phyloP scores from a whole-genome alignment of 306 rosid species.

The Datisca glomerata region DNA sequence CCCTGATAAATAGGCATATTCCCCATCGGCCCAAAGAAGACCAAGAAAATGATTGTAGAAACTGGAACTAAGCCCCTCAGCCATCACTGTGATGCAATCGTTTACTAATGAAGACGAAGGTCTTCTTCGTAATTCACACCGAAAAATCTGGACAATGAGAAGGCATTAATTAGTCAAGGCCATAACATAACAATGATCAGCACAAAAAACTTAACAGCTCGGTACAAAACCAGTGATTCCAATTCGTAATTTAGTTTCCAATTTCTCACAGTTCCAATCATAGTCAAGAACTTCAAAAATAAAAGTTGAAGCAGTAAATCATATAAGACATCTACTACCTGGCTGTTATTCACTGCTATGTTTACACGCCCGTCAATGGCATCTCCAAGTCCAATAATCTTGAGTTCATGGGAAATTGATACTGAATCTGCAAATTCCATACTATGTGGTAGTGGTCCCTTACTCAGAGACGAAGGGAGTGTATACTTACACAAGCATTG shows the following conservation, averaged over 20 bases:
- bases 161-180: conserved; percentile 4
- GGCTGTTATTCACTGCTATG: conserved; percentile 58
- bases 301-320: conserved; percentile 5
- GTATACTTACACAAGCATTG: conserved; percentile 76
- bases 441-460: conserved; percentile 34
- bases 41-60: conserved; percentile 67
- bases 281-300: background rate
- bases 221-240: background rate
- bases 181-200: conserved; percentile 1
- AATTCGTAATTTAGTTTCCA: background rate
- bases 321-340: conserved; percentile 33
- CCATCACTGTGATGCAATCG: conserved; percentile 87
- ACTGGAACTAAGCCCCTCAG: conserved; percentile 65
- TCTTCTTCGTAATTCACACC: conserved; percentile 63
- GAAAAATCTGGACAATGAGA: conserved; percentile 49
- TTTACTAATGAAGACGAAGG: conserved; percentile 67
- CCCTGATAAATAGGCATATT: conserved; percentile 38
- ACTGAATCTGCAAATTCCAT: conserved; percentile 51
- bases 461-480: conserved; percentile 58
- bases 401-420: conserved; percentile 41
- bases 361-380: conserved; percentile 87
- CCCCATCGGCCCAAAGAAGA: conserved; percentile 82
- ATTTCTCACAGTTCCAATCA: background rate
- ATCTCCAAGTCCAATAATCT: conserved; percentile 72
- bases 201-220: background rate